Conservation (phyloP, 2,329 filamentous ascomycete genomes). For the Colletotrichum paranaense region DNA sequence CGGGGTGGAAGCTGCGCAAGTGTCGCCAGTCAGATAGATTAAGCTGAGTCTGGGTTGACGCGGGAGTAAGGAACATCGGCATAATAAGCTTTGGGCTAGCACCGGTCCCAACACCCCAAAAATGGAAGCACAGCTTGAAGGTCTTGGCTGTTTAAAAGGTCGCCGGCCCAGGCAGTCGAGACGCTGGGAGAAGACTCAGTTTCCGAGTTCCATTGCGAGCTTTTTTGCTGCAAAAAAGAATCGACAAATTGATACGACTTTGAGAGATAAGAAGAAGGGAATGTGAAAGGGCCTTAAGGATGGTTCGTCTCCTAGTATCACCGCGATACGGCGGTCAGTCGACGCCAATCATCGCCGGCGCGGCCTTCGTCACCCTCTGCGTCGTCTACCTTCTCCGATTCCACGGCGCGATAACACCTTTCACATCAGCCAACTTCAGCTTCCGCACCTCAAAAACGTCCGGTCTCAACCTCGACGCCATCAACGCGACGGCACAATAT, state of each 20-base stretch:
- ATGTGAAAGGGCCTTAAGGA: constrained; percentile 1
- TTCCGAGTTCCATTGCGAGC: neutral
- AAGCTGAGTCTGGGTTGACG: neutral
- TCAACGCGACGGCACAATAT: constrained; percentile 27
- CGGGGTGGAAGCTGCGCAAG: neutral
- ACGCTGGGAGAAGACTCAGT: too few species aligned
- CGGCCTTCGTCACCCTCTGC: constrained; percentile 16
- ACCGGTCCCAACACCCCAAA: neutral
- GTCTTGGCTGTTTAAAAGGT: constrained; percentile 1
- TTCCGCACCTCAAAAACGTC: constrained; percentile 12
- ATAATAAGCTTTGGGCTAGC: constrained; percentile 21
- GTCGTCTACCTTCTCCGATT: constrained; percentile 21
- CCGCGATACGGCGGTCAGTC: constrained; percentile 21
- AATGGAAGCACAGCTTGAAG: neutral
- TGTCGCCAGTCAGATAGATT: constrained; percentile 15
- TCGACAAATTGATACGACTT: neutral
- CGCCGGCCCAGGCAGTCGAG: neutral
- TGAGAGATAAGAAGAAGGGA: neutral
- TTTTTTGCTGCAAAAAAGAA: neutral
- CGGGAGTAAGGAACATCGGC: neutral
- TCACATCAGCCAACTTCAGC: constrained; percentile 10
- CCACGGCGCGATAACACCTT: constrained; percentile 15
- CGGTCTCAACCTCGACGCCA: constrained; percentile 28
- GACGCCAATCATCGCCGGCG: constrained; percentile 13
- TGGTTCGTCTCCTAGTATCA: constrained; percentile 17